A percentile compares a stretch with the other conserved stretches of the same genome.
phyloP scores from a whole-genome alignment of 2,329 filamentous ascomycete species.

The Ophidiomyces ophidiicola region DNA sequence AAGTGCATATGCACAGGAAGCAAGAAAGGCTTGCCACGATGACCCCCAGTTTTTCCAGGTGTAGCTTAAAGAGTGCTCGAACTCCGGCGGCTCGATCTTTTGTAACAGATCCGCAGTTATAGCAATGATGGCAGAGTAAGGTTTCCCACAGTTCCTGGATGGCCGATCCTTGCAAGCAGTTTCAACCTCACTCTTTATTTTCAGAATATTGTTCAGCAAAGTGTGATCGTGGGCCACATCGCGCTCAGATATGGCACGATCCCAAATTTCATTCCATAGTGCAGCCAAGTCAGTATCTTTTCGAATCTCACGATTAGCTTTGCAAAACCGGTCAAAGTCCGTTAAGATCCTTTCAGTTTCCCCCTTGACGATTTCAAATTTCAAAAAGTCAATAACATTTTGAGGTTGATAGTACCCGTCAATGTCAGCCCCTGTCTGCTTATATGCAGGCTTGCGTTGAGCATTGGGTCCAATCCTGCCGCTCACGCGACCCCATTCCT shows the following conservation, averaged over 20 bases:
- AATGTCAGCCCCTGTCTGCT: conserved; percentile 14
- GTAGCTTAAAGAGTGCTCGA: conserved; percentile 25
- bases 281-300: conserved; percentile 28
- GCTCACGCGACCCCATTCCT: conserved; percentile 26
- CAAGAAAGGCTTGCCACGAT: conserved; percentile 28
- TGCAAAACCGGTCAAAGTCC: conserved; percentile 23
- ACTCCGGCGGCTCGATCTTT: conserved; percentile 23
- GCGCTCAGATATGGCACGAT: conserved; percentile 16
- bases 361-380: conserved; percentile 29
- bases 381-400: conserved; percentile 36
- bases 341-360: conserved; percentile 23
- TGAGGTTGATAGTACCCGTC: conserved; percentile 3
- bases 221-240: background rate
- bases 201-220: conserved; percentile 17
- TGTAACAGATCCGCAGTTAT: conserved; percentile 22
- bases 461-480: conserved; percentile 16
- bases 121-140: conserved; percentile 19
- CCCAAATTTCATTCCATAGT: conserved; percentile 22
- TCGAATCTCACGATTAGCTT: conserved; percentile 14
- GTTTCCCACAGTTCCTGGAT: conserved; percentile 11
- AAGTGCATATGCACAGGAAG: conserved; percentile 28
- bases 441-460: conserved; percentile 29
- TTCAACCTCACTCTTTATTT: conserved; percentile 18
- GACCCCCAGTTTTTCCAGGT: conserved; percentile 25
- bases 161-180: conserved; percentile 11